Evolutionary conservation across 768 basidiomycete species (phyloP).

Genomic region (Pleurotus djamor): DNA sequence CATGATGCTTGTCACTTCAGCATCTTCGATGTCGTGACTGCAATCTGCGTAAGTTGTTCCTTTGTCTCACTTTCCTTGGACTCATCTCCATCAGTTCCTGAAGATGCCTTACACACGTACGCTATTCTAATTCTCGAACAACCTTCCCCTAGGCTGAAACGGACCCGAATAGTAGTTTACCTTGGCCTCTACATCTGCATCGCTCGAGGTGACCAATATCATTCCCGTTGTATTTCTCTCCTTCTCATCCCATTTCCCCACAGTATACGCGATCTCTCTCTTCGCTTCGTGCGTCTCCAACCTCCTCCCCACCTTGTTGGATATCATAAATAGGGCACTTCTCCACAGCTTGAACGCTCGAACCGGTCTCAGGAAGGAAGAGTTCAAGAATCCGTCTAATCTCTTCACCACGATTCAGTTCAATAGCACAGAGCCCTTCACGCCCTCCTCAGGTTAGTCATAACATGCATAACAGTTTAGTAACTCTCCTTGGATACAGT

Average conservation of each 20-base stretch:
- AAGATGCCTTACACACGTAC: neutral
- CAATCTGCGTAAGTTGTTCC: neutral
- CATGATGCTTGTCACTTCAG: neutral
- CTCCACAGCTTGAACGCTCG: neutral
- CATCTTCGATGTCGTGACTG: neutral
- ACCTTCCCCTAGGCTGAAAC: neutral
- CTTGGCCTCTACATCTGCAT: neutral
- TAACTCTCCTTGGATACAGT: too few relatives aligned
- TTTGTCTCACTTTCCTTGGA: neutral
- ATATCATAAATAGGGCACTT: neutral
- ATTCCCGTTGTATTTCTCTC: too few relatives aligned
- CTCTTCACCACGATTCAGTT: neutral
- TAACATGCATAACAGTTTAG: too few relatives aligned
- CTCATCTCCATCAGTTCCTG: neutral
- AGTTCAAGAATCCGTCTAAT: neutral
- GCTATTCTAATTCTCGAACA: neutral
- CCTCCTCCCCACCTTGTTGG: too few relatives aligned
- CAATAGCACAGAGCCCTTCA: neutral
- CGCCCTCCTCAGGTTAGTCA: too few relatives aligned
- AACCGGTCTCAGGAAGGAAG: neutral
- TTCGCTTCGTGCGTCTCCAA: neutral
- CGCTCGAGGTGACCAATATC: neutral
- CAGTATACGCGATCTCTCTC: neutral
- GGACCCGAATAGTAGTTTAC: neutral
- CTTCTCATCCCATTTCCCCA: neutral